These are phyloP conservation scores for Seiridium unicorne DNA, from an alignment of 2,329 filamentous ascomycete species.

Conservation along the genomic window DNA sequence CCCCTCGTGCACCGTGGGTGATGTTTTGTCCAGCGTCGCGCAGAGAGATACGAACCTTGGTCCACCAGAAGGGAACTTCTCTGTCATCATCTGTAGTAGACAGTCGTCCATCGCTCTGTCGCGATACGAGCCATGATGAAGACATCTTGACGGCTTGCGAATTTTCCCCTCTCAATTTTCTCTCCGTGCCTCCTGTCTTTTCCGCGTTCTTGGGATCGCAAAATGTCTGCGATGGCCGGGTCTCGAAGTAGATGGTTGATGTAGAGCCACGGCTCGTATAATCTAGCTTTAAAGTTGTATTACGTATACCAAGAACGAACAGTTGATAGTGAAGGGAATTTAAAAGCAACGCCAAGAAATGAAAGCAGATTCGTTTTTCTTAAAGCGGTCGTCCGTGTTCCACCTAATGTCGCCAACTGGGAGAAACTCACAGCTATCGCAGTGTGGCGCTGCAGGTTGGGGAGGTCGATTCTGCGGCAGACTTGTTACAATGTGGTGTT, in stretches of 20 bases:
- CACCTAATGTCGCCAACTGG: neutral
- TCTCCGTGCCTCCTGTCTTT: neutral
- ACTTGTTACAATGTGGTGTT: slow-evolving; percentile 20
- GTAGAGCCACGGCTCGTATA: no score
- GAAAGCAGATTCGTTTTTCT: neutral
- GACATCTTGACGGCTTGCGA: neutral
- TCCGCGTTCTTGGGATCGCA: neutral
- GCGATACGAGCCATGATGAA: slow-evolving; percentile 5
- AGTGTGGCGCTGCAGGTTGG: slow-evolving; percentile 6
- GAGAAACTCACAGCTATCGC: neutral
- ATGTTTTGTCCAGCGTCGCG: neutral
- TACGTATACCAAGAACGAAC: no score
- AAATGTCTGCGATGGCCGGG: neutral
- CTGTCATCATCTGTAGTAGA: neutral
- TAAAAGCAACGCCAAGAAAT: neutral
- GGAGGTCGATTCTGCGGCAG: slow-evolving; percentile 16
- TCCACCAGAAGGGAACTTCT: slow-evolving; percentile 7
- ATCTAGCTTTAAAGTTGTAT: no score
- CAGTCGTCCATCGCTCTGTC: neutral
- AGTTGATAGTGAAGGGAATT: neutral
- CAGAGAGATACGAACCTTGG: neutral
- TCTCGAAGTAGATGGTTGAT: no score
- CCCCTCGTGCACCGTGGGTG: neutral
- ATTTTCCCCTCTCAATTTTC: neutral
- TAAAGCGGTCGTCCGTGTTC: neutral